Evolutionary conservation across 805 yeast genomes (phyloP), one percentile per base, ranked within the genome.

Genomic region (Torulaspora delbrueckii): DNA sequence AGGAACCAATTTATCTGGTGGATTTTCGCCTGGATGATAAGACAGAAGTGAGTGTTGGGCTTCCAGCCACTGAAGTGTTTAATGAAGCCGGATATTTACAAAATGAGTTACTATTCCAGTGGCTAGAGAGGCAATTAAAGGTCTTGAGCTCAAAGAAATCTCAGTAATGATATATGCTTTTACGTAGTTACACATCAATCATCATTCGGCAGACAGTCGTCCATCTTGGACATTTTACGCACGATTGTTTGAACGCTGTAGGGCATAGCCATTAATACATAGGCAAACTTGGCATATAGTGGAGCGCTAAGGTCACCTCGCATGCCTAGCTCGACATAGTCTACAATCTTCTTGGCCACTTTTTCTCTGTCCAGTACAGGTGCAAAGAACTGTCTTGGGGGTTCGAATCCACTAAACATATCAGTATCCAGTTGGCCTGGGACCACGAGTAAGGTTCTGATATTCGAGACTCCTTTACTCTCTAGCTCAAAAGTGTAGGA

Each of bases 371-470:
- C 78, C 13, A 87, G 65, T 35, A 85, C 80, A 0, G 96, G 97
- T 0, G 97, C 97, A 30, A 88, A 65, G 32, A 82, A 65, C 18
- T 77, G 71, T 30, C 82, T 78, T 1, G 96, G 96, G 1, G 96
- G 85, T 27, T 66, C 56, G 24, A 90, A 84, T 10, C 84, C 84
- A n/a, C 68, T 66, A 58, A 90, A 90, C 87, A 90, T 75, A 2
- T 63, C 58, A 0, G 96, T 86, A 45, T 77, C 76, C 49, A 90
- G 59, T 60, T 90, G 97, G 0, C 97, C 97, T 0, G 96, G 93
- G 43, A 87, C 75, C 0, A 88, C 78, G 18, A 90, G 68, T 42
- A 90, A 66, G 0, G 93, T 84, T 53, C 85, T 77, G 28, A 86
- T 77, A 7, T 86, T 82, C 2, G 66, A 56, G 1, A 66, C 62